Base-by-base conservation (phyloP, 2,329 filamentous ascomycete genomes). In the Colletotrichum cuscutae region DNA sequence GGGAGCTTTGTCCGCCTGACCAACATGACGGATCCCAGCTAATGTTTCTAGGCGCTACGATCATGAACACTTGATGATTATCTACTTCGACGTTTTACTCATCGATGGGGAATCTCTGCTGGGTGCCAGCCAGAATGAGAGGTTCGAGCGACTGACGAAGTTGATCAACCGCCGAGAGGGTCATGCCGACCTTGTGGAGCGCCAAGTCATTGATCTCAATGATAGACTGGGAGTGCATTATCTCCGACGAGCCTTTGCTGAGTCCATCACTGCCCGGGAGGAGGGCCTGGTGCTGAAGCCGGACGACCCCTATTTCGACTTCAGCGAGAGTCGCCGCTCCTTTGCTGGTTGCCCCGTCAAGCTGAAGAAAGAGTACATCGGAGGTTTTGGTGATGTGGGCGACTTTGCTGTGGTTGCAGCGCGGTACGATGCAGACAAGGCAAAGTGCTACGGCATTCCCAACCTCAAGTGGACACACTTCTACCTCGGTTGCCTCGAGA, bases 221-320 rank as follows among this genome's bases (percentile, higher is more conserved):
- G 84, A 83, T 5, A 78, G 78, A 2, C 81, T 85, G 12, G 90
- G 89, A 1, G 85, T 86, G 12, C 85, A 86, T 0, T 83, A 85
- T 62, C 83, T 97, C 5, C 86, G 90, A 42, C 84, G 89, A 5
- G 87, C 88, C 1, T 96, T 98, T 79, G 90, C 92, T 1, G 86
- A 86, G 60, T 91, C 89, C 32, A 93, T 97, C 68, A 83, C 88
- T 15, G 83, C 88, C 37, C 87, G 90, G 35, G 91, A 90, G 78
- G 95, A 98, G 83, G 95, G 95, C 0, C 86, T 97, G 19, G 91
- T 98, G 0, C 80, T 98, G 62, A 98, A 97, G 81, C 90, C 93
- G 0, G 91, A 95, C 72, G 90, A 93, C 28, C 91, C 95, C 0
- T 98, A 97, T 78, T 94, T 97, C 74, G 85, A 89, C 68, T 89